Evolutionary conservation across 176 grass and related monocot genomes (phyloP).

Genomic region (Microstegium vimineum): DNA sequence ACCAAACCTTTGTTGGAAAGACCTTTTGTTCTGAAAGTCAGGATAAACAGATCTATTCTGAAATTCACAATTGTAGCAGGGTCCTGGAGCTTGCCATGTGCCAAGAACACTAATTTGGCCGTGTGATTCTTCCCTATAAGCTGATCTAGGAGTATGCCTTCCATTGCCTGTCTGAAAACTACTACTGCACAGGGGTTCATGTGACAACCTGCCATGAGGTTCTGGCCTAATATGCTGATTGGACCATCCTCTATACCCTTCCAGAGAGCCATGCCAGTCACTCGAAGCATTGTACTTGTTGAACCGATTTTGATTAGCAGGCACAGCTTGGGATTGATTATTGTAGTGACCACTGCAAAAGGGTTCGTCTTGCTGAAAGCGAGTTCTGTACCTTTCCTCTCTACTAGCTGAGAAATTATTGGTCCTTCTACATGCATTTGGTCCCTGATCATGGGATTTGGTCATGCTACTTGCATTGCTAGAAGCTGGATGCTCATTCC

Average conservation of each 20-base stretch:
- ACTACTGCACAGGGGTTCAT: constrained; percentile 7
- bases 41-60: constrained; percentile 18
- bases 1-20: constrained; percentile 5
- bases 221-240: constrained; percentile 1
- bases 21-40: background rate
- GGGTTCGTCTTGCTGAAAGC: constrained; percentile 12
- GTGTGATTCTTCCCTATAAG: constrained; percentile 4
- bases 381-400: constrained; percentile 27
- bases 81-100: constrained; percentile 26
- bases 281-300: constrained; percentile 2
- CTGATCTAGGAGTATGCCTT: constrained; percentile 29
- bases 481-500: constrained; percentile 24
- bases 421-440: constrained; percentile 8
- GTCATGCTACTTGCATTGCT: constrained; percentile 10
- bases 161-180: constrained; percentile 27
- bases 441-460: background rate
- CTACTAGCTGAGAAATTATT: constrained; percentile 20
- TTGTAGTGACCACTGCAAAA: constrained; percentile 9
- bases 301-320: constrained; percentile 21
- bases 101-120: constrained; percentile 23
- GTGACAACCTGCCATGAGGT: background rate
- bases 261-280: background rate
- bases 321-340: constrained; percentile 9
- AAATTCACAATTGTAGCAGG: constrained; percentile 4
- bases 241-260: constrained; percentile 27